Conservation (phyloP, 2,329 filamentous ascomycete species). For the Penicillium janthinellum region DNA sequence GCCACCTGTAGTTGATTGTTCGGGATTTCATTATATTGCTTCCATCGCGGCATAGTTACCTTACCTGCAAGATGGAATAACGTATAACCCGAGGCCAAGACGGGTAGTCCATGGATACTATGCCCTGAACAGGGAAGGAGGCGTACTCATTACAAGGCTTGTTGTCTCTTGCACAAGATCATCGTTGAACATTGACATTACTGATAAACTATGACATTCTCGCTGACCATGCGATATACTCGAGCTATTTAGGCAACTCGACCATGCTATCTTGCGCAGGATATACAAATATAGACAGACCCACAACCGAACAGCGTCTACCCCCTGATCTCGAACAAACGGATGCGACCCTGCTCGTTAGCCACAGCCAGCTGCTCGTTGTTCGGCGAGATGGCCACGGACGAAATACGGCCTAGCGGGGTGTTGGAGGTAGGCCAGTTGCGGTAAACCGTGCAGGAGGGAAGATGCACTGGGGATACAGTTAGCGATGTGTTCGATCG, state of each 20-base stretch:
- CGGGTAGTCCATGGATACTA: no score
- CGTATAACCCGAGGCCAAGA: no score
- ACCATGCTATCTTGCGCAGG: constrained; percentile 4
- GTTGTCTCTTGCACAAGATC: no score
- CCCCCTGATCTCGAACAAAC: constrained; percentile 83
- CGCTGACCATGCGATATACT: neutral
- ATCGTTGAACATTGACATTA: no score
- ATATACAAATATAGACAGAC: neutral
- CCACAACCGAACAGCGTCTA: constrained; percentile 42
- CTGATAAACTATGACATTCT: neutral
- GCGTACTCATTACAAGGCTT: no score
- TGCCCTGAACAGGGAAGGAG: no score
- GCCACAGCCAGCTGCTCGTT: constrained; percentile 78
- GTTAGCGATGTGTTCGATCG: constrained; percentile 10
- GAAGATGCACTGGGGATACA: constrained; percentile 68
- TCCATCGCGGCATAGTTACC: no score
- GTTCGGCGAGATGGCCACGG: constrained; percentile 67
- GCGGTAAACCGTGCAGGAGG: constrained; percentile 88
- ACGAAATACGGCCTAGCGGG: constrained; percentile 79
- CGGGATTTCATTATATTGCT: no score
- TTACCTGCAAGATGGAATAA: no score
- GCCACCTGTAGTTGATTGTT: no score
- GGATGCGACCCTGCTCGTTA: constrained; percentile 85
- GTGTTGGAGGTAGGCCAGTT: constrained; percentile 97
- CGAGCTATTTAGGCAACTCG: neutral